Base-by-base conservation (phyloP, 495 filamentous ascomycete genomes). In the Aspergillus steynii region DNA sequence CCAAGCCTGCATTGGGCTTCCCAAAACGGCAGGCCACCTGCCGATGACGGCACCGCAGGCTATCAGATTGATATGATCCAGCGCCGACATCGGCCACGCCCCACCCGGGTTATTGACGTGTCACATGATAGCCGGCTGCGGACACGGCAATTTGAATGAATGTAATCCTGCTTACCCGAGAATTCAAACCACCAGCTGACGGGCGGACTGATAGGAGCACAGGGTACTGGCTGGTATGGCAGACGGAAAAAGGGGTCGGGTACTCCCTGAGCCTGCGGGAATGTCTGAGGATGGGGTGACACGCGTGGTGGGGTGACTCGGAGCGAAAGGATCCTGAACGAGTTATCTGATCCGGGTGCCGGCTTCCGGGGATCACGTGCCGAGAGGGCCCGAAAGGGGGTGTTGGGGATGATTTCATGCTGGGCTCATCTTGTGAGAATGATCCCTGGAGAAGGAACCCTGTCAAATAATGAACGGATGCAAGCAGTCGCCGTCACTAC, bases 61-160 rank as follows among this genome's bases (percentile, higher is more conserved):
- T 61, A 59, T 55, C 56, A 54, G 56, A 59, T 59, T 63, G 61
- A 63, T 63, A 56, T 59, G 61, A 63, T 63, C 88, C 86, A 80
- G 72, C 48, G 86, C 88, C 3, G 87, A 91, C 73, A 83, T 81
- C 77, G 80, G 83, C 53, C n/a, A 1, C 73, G 82, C 32, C 76
- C 83, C 5, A 67, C 53, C 27, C 32, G 42, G 53, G 12, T 42
- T 42, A 55, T 55, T 55, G 53, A 47, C 46, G 46, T n/a, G 53
- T 20, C 34, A 47, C 53, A 47, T 14, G 53, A 14, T 45, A 5
- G 15, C 5, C 31, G 32, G 46, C 5, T 29, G 53, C 34, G 53
- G 46, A 54, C 10, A 7, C 53, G 53, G 53, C 37, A 26, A 28
- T 55, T 32, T 12, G 34, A 42, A 29, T 55, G 29, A 20, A 26